Percentiles rank a stretch among this genome's conserved stretches.
Evolutionary conservation across 192 early-diverging fungal species (phyloP).

Genomic region (Chytriomyces confervae): DNA sequence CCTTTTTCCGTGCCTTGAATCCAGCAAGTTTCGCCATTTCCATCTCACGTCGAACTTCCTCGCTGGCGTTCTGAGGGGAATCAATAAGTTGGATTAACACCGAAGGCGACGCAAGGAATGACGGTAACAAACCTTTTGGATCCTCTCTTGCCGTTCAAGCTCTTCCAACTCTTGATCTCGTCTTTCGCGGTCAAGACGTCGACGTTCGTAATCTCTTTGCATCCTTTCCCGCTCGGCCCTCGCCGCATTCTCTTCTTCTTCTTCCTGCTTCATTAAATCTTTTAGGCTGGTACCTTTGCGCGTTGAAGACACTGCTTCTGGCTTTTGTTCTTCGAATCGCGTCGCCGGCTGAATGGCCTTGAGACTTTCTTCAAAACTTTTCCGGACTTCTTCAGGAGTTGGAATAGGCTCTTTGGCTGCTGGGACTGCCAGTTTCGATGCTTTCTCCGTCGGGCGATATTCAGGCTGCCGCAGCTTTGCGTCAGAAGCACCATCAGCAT

Average conservation of each 20-base stretch:
- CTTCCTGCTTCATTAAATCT: slow-evolving; percentile 12
- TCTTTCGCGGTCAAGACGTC: slow-evolving; percentile 27
- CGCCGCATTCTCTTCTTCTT: slow-evolving; percentile 18
- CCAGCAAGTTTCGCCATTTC: slow-evolving; percentile 33
- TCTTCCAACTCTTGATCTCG: slow-evolving; percentile 37
- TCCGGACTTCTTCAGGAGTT: background rate
- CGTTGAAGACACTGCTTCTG: background rate
- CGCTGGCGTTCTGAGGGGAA: background rate
- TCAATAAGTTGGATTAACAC: background rate
- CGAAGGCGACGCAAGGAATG: background rate
- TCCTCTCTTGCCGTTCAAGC: slow-evolving; percentile 20
- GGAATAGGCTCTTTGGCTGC: background rate
- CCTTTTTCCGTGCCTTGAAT: slow-evolving; percentile 4
- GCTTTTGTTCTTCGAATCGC: too few species aligned
- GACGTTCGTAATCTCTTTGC: slow-evolving; percentile 20
- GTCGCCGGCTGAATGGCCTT: background rate
- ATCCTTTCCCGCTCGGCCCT: slow-evolving; percentile 10
- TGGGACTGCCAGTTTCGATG: background rate
- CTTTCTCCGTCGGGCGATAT: background rate
- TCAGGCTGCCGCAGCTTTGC: background rate
- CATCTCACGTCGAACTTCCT: slow-evolving; percentile 32
- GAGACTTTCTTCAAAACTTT: background rate
- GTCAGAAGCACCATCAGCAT: too few species aligned
- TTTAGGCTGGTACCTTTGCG: background rate
- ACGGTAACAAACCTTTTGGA: background rate